Conservation (phyloP, 2,329 filamentous ascomycete species). For the Diaporthe australafricana region DNA sequence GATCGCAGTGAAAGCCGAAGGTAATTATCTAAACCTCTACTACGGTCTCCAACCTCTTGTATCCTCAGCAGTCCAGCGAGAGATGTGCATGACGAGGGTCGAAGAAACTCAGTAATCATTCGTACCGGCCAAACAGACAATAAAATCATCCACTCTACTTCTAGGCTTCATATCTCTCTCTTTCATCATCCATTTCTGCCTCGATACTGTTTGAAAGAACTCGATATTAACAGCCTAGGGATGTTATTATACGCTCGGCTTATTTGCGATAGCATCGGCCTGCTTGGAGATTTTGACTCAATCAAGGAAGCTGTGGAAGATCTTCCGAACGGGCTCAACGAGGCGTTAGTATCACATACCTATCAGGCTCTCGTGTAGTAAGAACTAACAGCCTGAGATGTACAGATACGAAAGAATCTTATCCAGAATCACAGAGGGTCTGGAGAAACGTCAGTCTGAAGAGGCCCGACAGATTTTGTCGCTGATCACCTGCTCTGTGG, state of each 20-base stretch:
- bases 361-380: background rate
- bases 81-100: no score
- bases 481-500: background rate
- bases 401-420: background rate
- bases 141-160: no score
- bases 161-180: no score
- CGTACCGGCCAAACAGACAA: no score
- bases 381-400: background rate
- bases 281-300: background rate
- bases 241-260: background rate
- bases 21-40: background rate
- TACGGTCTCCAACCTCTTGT: no score
- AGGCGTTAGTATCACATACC: background rate
- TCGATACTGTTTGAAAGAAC: no score
- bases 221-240: background rate
- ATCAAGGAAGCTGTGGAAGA: background rate
- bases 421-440: background rate
- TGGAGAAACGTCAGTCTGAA: background rate
- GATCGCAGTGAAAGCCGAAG: background rate
- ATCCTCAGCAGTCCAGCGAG: no score
- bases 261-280: background rate
- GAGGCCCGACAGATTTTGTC: background rate
- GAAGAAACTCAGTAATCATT: no score
- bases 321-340: background rate
- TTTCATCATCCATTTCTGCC: background rate